phyloP scores from a whole-genome alignment of 75 land plant genomes.

The Cunninghamia lanceolata region DNA sequence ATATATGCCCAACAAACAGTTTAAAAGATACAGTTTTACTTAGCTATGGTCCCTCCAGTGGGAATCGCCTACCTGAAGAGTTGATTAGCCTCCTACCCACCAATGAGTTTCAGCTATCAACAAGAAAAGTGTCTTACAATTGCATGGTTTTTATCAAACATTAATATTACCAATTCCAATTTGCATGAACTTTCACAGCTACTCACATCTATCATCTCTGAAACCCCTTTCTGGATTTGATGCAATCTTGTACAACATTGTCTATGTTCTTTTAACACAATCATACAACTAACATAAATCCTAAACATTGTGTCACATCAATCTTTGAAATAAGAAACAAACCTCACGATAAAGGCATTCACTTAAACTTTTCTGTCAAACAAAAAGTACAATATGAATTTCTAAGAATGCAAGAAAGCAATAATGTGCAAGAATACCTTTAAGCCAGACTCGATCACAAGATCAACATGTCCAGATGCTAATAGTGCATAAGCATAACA shows the following conservation, averaged over 20 bases:
- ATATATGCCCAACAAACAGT: background rate
- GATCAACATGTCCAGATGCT: slow-evolving; percentile 94
- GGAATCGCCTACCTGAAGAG: background rate
- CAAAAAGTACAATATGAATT: background rate
- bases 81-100: background rate
- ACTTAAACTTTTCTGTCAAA: background rate
- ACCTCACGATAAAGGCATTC: background rate
- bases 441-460: slow-evolving; percentile 92
- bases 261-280: background rate
- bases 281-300: background rate
- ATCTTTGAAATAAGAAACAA: slow-evolving; percentile 7
- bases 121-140: background rate
- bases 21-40: background rate
- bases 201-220: background rate
- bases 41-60: background rate
- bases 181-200: background rate
- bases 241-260: background rate
- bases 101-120: background rate
- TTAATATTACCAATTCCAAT: background rate
- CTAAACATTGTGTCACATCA: background rate
- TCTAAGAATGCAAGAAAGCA: background rate
- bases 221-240: background rate
- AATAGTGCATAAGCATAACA: slow-evolving; percentile 99
- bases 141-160: background rate
- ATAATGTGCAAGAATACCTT: slow-evolving; percentile 53